Conservation (phyloP, 768 basidiomycete species). For the Russula lepida region DNA sequence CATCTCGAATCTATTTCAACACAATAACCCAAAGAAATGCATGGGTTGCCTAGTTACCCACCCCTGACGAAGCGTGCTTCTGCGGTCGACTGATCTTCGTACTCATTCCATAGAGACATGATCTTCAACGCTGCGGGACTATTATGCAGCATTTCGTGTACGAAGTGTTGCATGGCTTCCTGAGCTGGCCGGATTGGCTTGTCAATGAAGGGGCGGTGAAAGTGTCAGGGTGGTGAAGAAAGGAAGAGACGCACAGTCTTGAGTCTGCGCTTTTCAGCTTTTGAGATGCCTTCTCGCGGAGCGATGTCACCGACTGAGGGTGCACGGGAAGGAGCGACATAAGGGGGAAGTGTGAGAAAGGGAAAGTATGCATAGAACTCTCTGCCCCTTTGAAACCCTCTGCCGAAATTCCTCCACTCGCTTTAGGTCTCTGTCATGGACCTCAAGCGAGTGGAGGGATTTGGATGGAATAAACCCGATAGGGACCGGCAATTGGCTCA, state of each 20-base stretch:
- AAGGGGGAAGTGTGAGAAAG: not conserved
- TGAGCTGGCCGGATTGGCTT: conserved; percentile 25
- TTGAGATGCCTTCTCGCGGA: conserved; percentile 78
- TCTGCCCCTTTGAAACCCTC: too few species aligned
- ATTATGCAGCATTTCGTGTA: conserved; percentile 80
- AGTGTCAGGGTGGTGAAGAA: not conserved
- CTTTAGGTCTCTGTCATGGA: too few species aligned
- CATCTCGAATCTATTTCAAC: conserved; percentile 63
- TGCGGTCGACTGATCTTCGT: conserved; percentile 61
- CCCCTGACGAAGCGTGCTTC: conserved; percentile 90
- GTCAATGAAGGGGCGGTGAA: not conserved
- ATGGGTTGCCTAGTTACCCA: conserved; percentile 36
- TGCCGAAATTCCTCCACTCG: too few species aligned
- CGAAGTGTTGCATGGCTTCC: conserved; percentile 88
- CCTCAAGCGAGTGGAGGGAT: too few species aligned
- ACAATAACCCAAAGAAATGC: not conserved
- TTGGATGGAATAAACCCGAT: too few species aligned
- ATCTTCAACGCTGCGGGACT: conserved; percentile 63
- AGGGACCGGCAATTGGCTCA: too few species aligned
- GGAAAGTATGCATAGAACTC: too few species aligned
- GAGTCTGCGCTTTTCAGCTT: conserved; percentile 66
- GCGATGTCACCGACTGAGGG: conserved; percentile 94
- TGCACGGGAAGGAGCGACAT: not conserved
- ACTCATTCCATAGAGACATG: conserved; percentile 73
- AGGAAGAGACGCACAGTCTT: conserved; percentile 49